Base-by-base conservation (phyloP, 2,329 filamentous ascomycete genomes). In the Phoma sp. region DNA sequence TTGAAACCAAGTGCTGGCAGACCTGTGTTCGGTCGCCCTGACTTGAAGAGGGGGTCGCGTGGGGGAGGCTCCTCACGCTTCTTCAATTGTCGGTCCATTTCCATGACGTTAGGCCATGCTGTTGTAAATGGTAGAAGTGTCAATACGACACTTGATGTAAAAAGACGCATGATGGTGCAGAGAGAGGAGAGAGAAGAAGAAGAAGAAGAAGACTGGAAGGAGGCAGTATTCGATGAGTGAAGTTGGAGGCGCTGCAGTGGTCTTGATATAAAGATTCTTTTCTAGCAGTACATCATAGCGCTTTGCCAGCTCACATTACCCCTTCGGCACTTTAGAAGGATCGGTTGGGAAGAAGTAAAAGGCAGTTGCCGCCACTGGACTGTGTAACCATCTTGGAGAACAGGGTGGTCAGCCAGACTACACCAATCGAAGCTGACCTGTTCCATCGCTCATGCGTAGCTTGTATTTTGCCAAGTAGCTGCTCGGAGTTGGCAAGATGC, bases 21-120 rank as follows among this genome's bases (percentile, higher is more conserved):
- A 10, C 57, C 54, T 13, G 57, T 60, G 14, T 60, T 60, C 25
- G 44, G 57, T 27, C 57, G 50, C 8, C 54, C 50, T 6, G 50
- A 55, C 33, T 42, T 47, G 51, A 57, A 57, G 9, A 44, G 14
- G 8, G 54, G 54, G 8, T 24, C 38, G 22, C 54, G 57, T 37
- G 47, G 44, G 25, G 57, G 44, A n/a, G 57, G 57, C 40, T 60
- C 57, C 27, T 55, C 57, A 32, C 53, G 49, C 40, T 57, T 57
- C 18, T 42, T 55, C 30, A 59, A 14, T 14, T 44, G 41, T 27
- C 52, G 49, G 24, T 57, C 56, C 54, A 60, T 57, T 47, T 60
- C 50, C 54, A 60, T 60, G 27, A 57, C 57, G 11, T 55, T 47
- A 6, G 54, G 54, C 54, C 54, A 60, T 52, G 57, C 57, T 44